Evolutionary conservation across 2,329 filamentous ascomycete species (phyloP), one percentile per base, ranked within the genome.

Genomic region (Fusarium dlaminii): DNA sequence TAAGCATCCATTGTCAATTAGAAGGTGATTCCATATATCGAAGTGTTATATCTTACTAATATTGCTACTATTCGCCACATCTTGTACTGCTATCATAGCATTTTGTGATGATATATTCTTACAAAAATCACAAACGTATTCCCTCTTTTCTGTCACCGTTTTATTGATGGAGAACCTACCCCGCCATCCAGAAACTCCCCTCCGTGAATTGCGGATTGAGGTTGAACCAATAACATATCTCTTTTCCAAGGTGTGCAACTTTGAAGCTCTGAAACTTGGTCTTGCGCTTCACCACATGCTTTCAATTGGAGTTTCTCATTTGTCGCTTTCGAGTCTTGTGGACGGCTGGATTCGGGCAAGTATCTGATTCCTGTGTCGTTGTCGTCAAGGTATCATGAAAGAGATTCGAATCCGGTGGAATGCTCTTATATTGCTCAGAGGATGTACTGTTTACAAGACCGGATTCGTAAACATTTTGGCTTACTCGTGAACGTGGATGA

Each of bases 141-240:
- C 34, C 51, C 18, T 54, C 34, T 54, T 54, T 54, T 54, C 51
- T 54, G 51, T 54, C 24, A n/a, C 34, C 18, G 11, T 54, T 54
- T 7, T 37, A 22, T 22, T 24, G 32, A 40, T 54, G 37, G 20
- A 58, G 29, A 40, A 46, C 22, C 63, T 68, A 63, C 72, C 72
- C 72, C 72, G 72, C 72, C 68, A 72, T 68, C 45, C 29, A 54
- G 46, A 27, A 66, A 57, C 42, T 43, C 45, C 27, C 37, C 24
- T 49, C 22, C 18, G 9, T 60, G 54, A 48, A 30, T 45, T 40
- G 18, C 29, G 37, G 24, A 29, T 46, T 34, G 34, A 43, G n/a
- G 34, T 37, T 55, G 62, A 70, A 52, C 80, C 80, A 82, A 82
- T 82, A 34, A 71, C 64, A 60, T 51, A 65, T 55, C 76, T 52